phyloP scores from a whole-genome alignment of 495 filamentous ascomycete species.

The Talaromyces ruber region DNA sequence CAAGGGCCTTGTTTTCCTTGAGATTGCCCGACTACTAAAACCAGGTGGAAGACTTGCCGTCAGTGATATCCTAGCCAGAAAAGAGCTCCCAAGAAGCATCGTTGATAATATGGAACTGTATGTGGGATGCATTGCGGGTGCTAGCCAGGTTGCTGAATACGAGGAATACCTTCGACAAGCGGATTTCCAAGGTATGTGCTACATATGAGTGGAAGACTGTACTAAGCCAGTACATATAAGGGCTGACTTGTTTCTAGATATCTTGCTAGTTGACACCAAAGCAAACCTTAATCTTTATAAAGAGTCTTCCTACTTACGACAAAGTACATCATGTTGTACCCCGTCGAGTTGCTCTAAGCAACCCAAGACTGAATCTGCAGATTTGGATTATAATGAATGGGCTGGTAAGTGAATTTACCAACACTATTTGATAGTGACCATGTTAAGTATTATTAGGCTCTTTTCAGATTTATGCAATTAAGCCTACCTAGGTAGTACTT shows the following conservation, averaged over 20 bases:
- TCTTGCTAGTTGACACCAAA: conserved; percentile 43
- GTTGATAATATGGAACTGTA: conserved; percentile 41
- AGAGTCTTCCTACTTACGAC: conserved; percentile 7
- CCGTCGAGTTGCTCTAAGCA: conserved; percentile 1
- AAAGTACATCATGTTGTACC: conserved; percentile 2
- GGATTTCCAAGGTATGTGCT: conserved; percentile 43
- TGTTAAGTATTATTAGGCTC: conserved; percentile 4
- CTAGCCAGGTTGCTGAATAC: conserved; percentile 45
- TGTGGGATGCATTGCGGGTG: conserved; percentile 54
- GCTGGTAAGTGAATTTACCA: conserved; percentile 10
- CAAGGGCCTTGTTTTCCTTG: conserved; percentile 47
- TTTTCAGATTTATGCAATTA: conserved; percentile 4
- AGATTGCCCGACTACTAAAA: conserved; percentile 55
- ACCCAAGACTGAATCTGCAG: not conserved
- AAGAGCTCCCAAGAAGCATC: conserved; percentile 40
- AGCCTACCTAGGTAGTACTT: not conserved
- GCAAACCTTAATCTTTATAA: conserved; percentile 53
- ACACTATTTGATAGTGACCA: not conserved
- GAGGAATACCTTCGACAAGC: conserved; percentile 42
- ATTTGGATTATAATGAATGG: conserved; percentile 16
- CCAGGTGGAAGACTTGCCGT: conserved; percentile 55
- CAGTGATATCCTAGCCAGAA: conserved; percentile 54
- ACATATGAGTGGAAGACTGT: not conserved
- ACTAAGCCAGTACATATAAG: not conserved
- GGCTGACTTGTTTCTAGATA: conserved; percentile 22